phyloP scores from a whole-genome alignment of 352 stramenopile genomes.

The Phytophthora tubulina region DNA sequence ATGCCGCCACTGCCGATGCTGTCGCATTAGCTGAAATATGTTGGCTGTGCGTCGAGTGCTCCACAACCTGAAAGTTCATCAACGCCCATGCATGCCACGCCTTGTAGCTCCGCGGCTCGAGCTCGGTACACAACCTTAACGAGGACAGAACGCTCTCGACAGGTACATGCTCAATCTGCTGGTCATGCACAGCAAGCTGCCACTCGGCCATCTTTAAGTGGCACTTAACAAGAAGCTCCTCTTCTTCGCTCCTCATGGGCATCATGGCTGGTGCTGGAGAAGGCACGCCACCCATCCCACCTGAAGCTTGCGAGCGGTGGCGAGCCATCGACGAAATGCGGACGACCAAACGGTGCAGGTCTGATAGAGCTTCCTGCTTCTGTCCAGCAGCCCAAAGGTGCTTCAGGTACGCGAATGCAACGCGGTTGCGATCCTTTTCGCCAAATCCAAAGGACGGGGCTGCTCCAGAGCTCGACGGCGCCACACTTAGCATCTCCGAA shows the following conservation, averaged over 20 bases:
- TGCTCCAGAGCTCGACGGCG: slow-evolving; percentile 67
- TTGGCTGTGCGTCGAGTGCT: slow-evolving; percentile 80
- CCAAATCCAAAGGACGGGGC: slow-evolving; percentile 68
- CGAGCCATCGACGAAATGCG: slow-evolving; percentile 64
- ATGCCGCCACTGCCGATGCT: slow-evolving; percentile 30
- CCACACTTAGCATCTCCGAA: slow-evolving; percentile 62
- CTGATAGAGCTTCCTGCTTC: slow-evolving; percentile 88
- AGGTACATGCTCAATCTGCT: slow-evolving; percentile 81
- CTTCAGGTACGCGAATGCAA: slow-evolving; percentile 96
- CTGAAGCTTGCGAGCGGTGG: slow-evolving; percentile 30
- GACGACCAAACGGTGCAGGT: slow-evolving; percentile 86
- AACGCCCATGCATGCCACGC: slow-evolving; percentile 98
- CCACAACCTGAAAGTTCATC: slow-evolving; percentile 97
- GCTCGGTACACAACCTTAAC: slow-evolving; percentile 72
- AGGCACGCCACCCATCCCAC: slow-evolving; percentile 26
- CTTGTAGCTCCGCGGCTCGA: slow-evolving; percentile 82
- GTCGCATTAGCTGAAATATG: slow-evolving; percentile 46
- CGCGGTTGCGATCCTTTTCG: slow-evolving; percentile 93
- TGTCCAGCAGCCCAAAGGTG: slow-evolving; percentile 94
- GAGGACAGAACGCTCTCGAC: slow-evolving; percentile 77
- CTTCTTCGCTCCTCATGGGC: slow-evolving; percentile 56
- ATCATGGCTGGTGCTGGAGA: slow-evolving; percentile 42
- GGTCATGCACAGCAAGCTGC: slow-evolving; percentile 85
- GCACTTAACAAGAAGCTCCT: slow-evolving; percentile 84
- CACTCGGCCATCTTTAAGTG: slow-evolving; percentile 88